A percentile compares a stretch with the other conserved stretches of the same genome.
These are phyloP conservation scores for Atkinsonella hypoxylon DNA, from an alignment of 2,329 filamentous ascomycete genomes.

Conservation along the genomic window DNA sequence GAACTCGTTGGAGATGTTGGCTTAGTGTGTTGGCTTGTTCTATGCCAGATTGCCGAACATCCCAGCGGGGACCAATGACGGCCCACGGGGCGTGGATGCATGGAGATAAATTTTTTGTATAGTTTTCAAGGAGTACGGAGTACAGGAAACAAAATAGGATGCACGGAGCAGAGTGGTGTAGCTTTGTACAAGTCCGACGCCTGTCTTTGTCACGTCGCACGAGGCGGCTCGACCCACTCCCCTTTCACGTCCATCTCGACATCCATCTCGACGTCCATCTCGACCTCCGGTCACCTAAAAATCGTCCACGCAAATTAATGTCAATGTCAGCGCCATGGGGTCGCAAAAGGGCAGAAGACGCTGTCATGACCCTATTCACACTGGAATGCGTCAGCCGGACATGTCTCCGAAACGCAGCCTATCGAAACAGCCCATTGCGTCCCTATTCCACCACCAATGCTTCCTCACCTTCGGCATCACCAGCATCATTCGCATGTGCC, in stretches of 20 bases:
- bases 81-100: no score
- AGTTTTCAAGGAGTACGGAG: no score
- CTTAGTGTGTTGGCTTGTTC: no score
- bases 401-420: neutral
- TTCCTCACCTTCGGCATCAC: neutral
- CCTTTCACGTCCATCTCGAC: neutral
- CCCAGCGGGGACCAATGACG: no score
- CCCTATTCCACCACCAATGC: neutral
- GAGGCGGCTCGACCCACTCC: neutral
- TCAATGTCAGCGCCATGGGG: neutral
- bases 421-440: neutral
- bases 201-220: slow-evolving; percentile 1
- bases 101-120: no score
- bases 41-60: no score
- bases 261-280: no score
- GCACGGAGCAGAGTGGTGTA: no score
- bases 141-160: no score
- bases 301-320: neutral
- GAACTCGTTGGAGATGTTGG: no score
- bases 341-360: slow-evolving; percentile 12
- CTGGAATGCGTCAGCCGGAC: slow-evolving; percentile 11
- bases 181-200: neutral
- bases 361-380: slow-evolving; percentile 16
- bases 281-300: neutral
- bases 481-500: neutral